Base-by-base conservation (phyloP, 495 filamentous ascomycete species). In the Xylaria cubensis region DNA sequence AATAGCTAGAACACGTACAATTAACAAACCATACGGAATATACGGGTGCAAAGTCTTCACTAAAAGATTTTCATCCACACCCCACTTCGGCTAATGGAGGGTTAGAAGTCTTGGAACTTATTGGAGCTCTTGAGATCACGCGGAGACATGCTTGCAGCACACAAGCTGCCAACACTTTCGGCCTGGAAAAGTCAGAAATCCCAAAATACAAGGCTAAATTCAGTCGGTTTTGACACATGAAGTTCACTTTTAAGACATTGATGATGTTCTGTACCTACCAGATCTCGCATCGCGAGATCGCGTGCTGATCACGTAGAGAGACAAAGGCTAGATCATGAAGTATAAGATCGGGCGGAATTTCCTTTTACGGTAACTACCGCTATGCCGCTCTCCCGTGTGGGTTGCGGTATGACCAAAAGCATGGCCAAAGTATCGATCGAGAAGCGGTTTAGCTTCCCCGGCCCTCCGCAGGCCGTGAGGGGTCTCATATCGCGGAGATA, bases 311-410 rank as follows among this genome's bases (percentile, higher is more conserved):
- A 59, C 29, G 32, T 21, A n/a, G 2, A 29, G 39, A 29, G 39
- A 64, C 19, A 41, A 42, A 39, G 36, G 36, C 2, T 61, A 19
- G n/a, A 26, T 55, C 9, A 3, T 63, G 9, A 64, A 39, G 6
- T 3, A 42, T 36, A 2, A 44, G 44, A 39, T 39, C 10, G 12
- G 66, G 66, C 66, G 66, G 66, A 58, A 34, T 34, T 69, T 69
- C 66, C 66, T 15, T 21, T 58, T 69, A 12, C 41, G 53, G 34
- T 3, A 32, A 69, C 53, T 2, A 3, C 66, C 66, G 66, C 66
- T 34, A 15, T 48, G 17, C 44, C 36, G 9, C 12, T 17, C 50
- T 65, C 44, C 42, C 4, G 39, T 13, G 24, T 29, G 62, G 62
- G 21, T 4, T 29, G 41, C n/a, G 62, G n/a, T 48, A 64, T 24